Evolutionary conservation across 495 filamentous ascomycete species (phyloP), one percentile per base, ranked within the genome.

Genomic region (Cladorrhinum samala): DNA sequence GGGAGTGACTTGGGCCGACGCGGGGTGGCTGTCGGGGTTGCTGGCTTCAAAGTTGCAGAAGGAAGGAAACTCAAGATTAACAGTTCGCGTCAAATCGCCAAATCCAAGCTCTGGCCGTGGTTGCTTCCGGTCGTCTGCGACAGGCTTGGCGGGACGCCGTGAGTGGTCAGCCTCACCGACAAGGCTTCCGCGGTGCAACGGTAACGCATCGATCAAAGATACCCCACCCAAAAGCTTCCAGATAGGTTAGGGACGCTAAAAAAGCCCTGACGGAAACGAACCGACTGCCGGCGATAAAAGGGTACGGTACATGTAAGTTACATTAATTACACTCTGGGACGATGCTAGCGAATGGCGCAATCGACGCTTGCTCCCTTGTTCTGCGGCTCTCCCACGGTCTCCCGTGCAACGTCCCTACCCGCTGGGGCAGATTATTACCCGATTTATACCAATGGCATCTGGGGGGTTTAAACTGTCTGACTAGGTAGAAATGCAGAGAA

Each of bases 291-390:
- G 59, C 61, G 45, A 44, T 51, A 9, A 19, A 16, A 11, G 9
- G 36, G 27, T 33, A 33, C 11, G 27, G 5, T 33, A 33, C 27
- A 33, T n/a, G n/a, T n/a, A n/a, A n/a, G n/a, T n/a, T n/a, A n/a
- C n/a, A n/a, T n/a, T n/a, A n/a, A n/a, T n/a, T n/a, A n/a, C n/a
- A 33, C 5, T 6, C 27, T 33, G 11, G 11, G 27, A 33, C 27
- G 47, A 37, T 50, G 42, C 27, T 54, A 50, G 51, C 24, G 52
- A 57, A 67, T 67, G 58, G 60, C 64, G 64, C 64, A 58, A 67
- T 67, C 64, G 46, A 59, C 62, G 62, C 59, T 65, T 62, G 61
- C 61, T 38, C 49, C 47, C 27, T 33, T 33, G 27, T 55, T 53
- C 49, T 14, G 27, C 30, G 3, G 18, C 36, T 23, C 45, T 17